A percentile compares a stretch with the other conserved stretches of the same genome.
These are phyloP conservation scores for Tuber magnatum DNA, from an alignment of 495 filamentous ascomycete genomes.

Conservation along the genomic window DNA sequence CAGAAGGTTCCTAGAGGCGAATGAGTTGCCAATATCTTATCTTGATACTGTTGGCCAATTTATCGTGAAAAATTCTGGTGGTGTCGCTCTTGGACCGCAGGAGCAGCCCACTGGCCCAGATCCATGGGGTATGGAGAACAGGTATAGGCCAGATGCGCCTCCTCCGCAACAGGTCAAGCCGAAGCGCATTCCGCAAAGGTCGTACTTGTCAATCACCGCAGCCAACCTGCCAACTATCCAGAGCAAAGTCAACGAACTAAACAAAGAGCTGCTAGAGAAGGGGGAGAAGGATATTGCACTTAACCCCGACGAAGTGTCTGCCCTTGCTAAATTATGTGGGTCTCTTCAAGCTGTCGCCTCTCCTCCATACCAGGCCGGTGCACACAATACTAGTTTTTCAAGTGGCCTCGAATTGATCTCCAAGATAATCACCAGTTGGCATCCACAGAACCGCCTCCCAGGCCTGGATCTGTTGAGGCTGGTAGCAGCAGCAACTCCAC, in stretches of 20 bases:
- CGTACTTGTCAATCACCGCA: conserved; percentile 66
- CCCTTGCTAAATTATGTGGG: conserved; percentile 51
- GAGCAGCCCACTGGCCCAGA: conserved; percentile 49
- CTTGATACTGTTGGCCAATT: conserved; percentile 92
- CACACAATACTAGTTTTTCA: conserved; percentile 42
- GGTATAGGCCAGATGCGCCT: conserved; percentile 62
- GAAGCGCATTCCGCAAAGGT: conserved; percentile 68
- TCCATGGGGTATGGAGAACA: conserved; percentile 67
- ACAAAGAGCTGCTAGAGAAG: conserved; percentile 56
- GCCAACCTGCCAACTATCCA: conserved; percentile 58
- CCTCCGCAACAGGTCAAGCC: conserved; percentile 45
- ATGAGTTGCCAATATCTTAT: conserved; percentile 83
- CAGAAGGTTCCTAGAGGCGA: conserved; percentile 81
- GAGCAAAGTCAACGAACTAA: conserved; percentile 68
- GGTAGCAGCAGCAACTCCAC: conserved; percentile 58
- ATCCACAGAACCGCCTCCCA: conserved; percentile 67
- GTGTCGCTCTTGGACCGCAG: conserved; percentile 64
- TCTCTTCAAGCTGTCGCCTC: conserved; percentile 50
- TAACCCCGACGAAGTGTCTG: conserved; percentile 59
- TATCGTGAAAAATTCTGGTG: conserved; percentile 81
- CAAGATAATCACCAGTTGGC: conserved; percentile 67
- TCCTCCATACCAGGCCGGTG: conserved; percentile 10
- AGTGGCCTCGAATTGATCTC: conserved; percentile 54
- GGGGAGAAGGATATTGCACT: conserved; percentile 68
- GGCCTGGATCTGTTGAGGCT: conserved; percentile 79